These are phyloP conservation scores for Aquanectria penicillioides DNA, from an alignment of 2,329 filamentous ascomycete species.

Conservation along the genomic window DNA sequence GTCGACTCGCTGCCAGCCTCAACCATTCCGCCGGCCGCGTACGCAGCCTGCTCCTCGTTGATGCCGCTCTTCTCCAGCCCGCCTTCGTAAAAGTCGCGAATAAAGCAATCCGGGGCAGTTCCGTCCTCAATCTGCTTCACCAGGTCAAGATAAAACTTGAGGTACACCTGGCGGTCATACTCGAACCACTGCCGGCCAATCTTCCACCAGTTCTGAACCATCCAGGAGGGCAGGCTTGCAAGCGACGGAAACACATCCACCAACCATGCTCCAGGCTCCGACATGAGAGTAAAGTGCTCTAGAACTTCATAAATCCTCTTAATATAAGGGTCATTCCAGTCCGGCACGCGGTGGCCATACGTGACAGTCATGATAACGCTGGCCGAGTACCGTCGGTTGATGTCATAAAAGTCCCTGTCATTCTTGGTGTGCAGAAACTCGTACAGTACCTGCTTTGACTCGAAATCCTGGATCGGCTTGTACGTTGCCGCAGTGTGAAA, in stretches of 20 bases:
- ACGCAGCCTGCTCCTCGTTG: constrained; percentile 28
- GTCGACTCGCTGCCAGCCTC: constrained; percentile 37
- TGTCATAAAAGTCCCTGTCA: constrained; percentile 26
- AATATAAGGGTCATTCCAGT: constrained; percentile 27
- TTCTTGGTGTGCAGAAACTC: constrained; percentile 19
- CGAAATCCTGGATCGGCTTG: constrained; percentile 30
- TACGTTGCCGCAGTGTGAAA: constrained; percentile 23
- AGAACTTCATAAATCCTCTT: constrained; percentile 30
- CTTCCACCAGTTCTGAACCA: constrained; percentile 23
- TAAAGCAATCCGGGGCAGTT: constrained; percentile 28
- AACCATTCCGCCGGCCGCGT: constrained; percentile 28
- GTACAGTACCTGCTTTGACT: constrained; percentile 27
- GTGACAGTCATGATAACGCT: constrained; percentile 32
- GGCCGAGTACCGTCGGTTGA: constrained; percentile 32
- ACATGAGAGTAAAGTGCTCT: constrained; percentile 20
- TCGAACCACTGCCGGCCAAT: constrained; percentile 23
- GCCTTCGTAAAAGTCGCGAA: constrained; percentile 27
- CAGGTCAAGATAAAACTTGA: constrained; percentile 26
- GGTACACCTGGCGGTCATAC: constrained; percentile 31
- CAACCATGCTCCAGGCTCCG: constrained; percentile 19
- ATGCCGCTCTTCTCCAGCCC: constrained; percentile 30
- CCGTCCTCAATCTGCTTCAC: constrained; percentile 22
- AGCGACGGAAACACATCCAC: constrained; percentile 24
- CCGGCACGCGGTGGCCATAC: constrained; percentile 29
- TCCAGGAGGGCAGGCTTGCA: constrained; percentile 17